Conservation (phyloP, 2,329 filamentous ascomycete genomes). For the Bipolaris cookei region DNA sequence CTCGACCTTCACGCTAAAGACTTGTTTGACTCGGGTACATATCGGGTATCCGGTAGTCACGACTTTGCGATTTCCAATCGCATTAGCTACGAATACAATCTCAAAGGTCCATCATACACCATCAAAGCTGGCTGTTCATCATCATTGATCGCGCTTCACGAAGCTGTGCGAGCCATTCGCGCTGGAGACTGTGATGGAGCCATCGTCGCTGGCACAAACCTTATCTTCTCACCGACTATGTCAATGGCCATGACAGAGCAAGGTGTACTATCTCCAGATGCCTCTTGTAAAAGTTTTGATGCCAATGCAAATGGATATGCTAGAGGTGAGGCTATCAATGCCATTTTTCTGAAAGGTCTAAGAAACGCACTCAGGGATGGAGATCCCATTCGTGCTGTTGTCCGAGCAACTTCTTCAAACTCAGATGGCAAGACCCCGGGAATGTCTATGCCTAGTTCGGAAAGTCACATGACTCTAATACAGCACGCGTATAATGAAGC, state of each 20-base stretch:
- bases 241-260: conserved; percentile 19
- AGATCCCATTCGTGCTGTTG: conserved; percentile 41
- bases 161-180: conserved; percentile 2
- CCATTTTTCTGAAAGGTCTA: background rate
- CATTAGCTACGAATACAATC: conserved; percentile 30
- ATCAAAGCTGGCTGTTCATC: background rate
- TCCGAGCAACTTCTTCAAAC: conserved; percentile 31
- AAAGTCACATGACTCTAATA: background rate
- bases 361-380: background rate
- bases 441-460: background rate
- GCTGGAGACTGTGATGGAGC: conserved; percentile 19
- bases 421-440: conserved; percentile 23
- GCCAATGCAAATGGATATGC: background rate
- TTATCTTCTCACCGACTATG: conserved; percentile 21
- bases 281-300: background rate
- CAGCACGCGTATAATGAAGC: background rate
- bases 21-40: background rate
- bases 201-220: conserved; percentile 24
- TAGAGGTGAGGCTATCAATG: background rate
- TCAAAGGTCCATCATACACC: conserved; percentile 11
- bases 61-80: conserved; percentile 35
- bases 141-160: background rate
- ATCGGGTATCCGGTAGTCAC: background rate
- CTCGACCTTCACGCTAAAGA: background rate
- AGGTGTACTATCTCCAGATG: conserved; percentile 1